Conservation (phyloP, 306 rosid species). For the Cicer chorassanicum region DNA sequence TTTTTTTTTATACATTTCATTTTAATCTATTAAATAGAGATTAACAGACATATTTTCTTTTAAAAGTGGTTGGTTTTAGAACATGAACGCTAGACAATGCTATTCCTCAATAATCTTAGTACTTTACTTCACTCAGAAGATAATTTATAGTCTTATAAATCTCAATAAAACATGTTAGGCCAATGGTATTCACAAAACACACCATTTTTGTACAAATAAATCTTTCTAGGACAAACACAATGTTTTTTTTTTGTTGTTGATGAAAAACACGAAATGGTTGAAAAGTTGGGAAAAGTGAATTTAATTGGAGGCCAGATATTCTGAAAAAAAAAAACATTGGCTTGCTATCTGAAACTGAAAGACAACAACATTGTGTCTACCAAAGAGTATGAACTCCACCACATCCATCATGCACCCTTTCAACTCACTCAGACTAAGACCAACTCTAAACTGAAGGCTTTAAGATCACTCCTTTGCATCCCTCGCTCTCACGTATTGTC, state of each 20-base stretch:
- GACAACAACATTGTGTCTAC: conserved; percentile 47
- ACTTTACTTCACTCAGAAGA: neutral
- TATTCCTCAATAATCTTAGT: neutral
- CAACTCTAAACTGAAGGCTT: conserved; percentile 60
- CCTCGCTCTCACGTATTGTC: conserved; percentile 32
- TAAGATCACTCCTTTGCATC: conserved; percentile 62
- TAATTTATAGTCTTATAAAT: neutral
- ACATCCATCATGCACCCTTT: conserved; percentile 44
- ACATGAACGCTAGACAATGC: neutral
- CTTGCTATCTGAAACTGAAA: conserved; percentile 40
- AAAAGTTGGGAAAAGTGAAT: no score
- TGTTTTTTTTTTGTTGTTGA: no score
- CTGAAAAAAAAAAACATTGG: neutral
- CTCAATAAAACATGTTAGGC: neutral
- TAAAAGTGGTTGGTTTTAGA: neutral
- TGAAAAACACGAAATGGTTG: no score
- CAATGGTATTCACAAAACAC: neutral
- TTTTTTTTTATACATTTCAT: neutral
- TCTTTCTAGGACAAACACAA: no score
- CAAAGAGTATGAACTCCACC: conserved; percentile 40
- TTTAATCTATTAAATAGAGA: neutral
- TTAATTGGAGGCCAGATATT: no score
- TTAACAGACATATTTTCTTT: neutral
- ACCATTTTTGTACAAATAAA: no score
- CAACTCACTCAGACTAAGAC: conserved; percentile 58